Evolutionary conservation across 179 eudicot species (phyloP).

Genomic region (Heliamphora pulchella): DNA sequence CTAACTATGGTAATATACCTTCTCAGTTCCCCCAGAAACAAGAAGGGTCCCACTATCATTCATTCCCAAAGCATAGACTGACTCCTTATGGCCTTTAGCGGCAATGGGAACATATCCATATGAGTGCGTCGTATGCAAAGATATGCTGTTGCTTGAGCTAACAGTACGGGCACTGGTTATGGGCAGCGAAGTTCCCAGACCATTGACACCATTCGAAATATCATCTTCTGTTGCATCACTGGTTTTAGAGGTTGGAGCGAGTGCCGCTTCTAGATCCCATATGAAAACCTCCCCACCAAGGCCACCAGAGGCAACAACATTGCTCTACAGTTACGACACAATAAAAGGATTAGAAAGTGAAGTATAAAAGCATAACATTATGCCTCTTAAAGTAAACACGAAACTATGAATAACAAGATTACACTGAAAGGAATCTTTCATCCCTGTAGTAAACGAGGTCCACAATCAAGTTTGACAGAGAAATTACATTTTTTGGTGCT

Average conservation of each 20-base stretch:
- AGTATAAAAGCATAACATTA: slow-evolving; percentile 6
- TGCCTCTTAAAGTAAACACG: not conserved
- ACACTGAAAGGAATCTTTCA: not conserved
- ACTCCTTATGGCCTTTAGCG: slow-evolving; percentile 99
- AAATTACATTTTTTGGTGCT: slow-evolving; percentile 74
- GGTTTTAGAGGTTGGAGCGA: slow-evolving; percentile 65
- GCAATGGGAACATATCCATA: slow-evolving; percentile 77
- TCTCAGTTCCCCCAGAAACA: slow-evolving; percentile 99
- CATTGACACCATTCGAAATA: slow-evolving; percentile 54
- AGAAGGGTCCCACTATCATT: slow-evolving; percentile 85
- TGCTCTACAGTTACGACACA: slow-evolving; percentile 51
- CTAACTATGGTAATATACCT: slow-evolving; percentile 42
- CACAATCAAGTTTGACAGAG: not conserved
- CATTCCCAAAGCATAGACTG: slow-evolving; percentile 95
- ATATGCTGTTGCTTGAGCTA: slow-evolving; percentile 66
- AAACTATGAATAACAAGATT: not conserved
- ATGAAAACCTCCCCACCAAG: slow-evolving; percentile 99
- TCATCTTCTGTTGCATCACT: slow-evolving; percentile 63
- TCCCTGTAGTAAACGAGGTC: slow-evolving; percentile 7
- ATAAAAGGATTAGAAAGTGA: slow-evolving; percentile 27
- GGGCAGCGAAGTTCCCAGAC: slow-evolving; percentile 44
- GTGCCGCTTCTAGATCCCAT: slow-evolving; percentile 98
- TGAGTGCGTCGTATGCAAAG: slow-evolving; percentile 57
- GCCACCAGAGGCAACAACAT: slow-evolving; percentile 89
- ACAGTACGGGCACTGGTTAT: slow-evolving; percentile 60